Conservation (phyloP, 139 green algal species). For the Pleodorina starrii region DNA sequence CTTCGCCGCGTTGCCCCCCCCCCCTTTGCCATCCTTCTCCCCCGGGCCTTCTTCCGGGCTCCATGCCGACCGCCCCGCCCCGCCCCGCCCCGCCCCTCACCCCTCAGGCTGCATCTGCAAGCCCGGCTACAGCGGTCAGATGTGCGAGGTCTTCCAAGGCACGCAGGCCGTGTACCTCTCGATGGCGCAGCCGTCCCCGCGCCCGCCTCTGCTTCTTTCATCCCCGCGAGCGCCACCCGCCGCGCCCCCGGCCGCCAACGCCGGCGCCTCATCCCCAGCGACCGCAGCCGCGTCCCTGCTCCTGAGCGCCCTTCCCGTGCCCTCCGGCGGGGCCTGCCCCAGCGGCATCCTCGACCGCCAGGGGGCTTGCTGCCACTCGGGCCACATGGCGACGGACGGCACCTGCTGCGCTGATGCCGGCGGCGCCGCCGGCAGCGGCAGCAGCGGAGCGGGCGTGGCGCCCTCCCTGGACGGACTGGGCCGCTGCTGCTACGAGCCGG, state of each 20-base stretch:
- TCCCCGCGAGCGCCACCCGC: conserved; percentile 11
- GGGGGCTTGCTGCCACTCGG: conserved; percentile 49
- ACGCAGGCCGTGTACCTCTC: neutral
- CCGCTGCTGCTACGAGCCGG: conserved; percentile 63
- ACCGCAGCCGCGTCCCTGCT: too few species aligned
- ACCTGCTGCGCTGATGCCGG: conserved; percentile 50
- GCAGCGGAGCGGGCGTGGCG: neutral
- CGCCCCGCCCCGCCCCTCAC: neutral
- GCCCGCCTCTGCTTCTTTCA: neutral
- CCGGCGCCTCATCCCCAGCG: too few species aligned
- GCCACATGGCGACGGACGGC: conserved; percentile 43
- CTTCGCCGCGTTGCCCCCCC: too few species aligned
- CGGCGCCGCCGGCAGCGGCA: neutral
- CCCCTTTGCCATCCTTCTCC: neutral
- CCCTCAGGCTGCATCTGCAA: conserved; percentile 25
- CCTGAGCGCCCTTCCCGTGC: too few species aligned
- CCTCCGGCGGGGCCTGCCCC: neutral
- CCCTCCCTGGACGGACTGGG: conserved; percentile 44
- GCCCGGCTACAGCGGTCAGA: neutral
- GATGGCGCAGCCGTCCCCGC: neutral
- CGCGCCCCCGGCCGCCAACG: neutral
- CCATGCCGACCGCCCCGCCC: neutral
- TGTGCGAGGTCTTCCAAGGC: conserved; percentile 15
- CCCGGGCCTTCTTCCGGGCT: too few species aligned
- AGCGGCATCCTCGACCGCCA: conserved; percentile 47